phyloP scores from a whole-genome alignment of 176 grass and related monocot genomes.

The Oryza meyeriana region DNA sequence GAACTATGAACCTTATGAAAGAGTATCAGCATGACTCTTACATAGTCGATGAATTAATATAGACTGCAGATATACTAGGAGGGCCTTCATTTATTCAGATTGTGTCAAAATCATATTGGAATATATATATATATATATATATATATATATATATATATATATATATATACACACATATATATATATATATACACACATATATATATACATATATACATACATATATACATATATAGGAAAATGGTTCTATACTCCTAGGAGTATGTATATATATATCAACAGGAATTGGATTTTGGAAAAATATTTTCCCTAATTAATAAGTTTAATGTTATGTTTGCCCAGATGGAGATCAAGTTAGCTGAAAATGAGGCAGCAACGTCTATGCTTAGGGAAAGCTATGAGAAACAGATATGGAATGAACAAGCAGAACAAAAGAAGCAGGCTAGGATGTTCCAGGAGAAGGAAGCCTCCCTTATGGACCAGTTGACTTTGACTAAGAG shows the following conservation, averaged over 20 bases:
- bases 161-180: too few relatives aligned
- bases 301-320: conserved; percentile 1
- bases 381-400: conserved; percentile 73
- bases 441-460: conserved; percentile 62
- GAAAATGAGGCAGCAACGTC: conserved; percentile 71
- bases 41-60: conserved; percentile 7
- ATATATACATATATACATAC: too few relatives aligned
- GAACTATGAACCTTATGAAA: background rate
- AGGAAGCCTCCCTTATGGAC: conserved; percentile 55
- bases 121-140: too few relatives aligned
- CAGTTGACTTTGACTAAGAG: conserved; percentile 56
- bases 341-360: conserved; percentile 82
- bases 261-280: too few relatives aligned
- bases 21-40: background rate
- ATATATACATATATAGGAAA: too few relatives aligned
- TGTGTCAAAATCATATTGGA: conserved; percentile 19
- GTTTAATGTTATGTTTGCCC: conserved; percentile 10
- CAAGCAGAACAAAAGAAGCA: conserved; percentile 63
- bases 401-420: conserved; percentile 57
- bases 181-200: too few relatives aligned
- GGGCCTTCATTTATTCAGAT: background rate
- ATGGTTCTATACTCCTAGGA: too few relatives aligned
- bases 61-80: background rate
- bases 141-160: too few relatives aligned
- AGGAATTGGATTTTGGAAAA: conserved; percentile 17